A percentile compares a stretch with the other conserved stretches of the same genome.
These are phyloP conservation scores for Aspergillus sergii DNA, from an alignment of 2,329 filamentous ascomycete species.

Conservation along the genomic window DNA sequence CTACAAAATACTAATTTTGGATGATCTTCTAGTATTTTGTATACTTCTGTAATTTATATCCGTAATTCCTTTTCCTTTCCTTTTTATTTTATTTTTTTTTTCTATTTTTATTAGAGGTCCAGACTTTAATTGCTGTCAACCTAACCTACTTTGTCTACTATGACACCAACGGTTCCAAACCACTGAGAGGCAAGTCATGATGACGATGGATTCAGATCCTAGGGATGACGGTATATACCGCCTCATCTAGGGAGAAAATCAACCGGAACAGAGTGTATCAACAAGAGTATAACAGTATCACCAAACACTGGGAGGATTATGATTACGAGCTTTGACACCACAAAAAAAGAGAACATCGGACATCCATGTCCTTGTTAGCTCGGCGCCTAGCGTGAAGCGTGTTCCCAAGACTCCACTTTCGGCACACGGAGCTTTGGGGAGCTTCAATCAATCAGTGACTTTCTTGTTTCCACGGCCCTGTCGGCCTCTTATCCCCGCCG, in stretches of 20 bases:
- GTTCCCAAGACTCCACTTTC: conserved; percentile 14
- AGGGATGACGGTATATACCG: not conserved
- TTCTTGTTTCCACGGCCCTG: conserved; percentile 33
- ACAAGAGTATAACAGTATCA: not conserved
- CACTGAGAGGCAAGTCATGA: conserved; percentile 16
- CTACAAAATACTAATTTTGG: not conserved
- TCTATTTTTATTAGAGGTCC: not conserved
- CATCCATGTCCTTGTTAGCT: conserved; percentile 1
- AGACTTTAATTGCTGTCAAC: not conserved
- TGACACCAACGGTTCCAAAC: conserved; percentile 3
- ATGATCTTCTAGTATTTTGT: not conserved
- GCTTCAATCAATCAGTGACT: conserved; percentile 1
- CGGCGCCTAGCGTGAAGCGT: conserved; percentile 8
- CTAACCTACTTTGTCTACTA: not conserved
- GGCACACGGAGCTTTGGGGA: conserved; percentile 23
- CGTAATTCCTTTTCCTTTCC: not conserved
- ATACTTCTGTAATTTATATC: not conserved
- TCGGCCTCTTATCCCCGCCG: conserved; percentile 33
- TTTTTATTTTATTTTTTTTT: not conserved
- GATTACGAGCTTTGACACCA: not conserved
- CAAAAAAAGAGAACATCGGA: not conserved
- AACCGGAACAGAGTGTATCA: not conserved
- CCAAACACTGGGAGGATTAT: not conserved
- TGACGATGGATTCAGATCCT: conserved; percentile 11
- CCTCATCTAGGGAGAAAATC: not conserved